phyloP scores from a whole-genome alignment of 148 eudicot species.

The Heliosperma pusillum region DNA sequence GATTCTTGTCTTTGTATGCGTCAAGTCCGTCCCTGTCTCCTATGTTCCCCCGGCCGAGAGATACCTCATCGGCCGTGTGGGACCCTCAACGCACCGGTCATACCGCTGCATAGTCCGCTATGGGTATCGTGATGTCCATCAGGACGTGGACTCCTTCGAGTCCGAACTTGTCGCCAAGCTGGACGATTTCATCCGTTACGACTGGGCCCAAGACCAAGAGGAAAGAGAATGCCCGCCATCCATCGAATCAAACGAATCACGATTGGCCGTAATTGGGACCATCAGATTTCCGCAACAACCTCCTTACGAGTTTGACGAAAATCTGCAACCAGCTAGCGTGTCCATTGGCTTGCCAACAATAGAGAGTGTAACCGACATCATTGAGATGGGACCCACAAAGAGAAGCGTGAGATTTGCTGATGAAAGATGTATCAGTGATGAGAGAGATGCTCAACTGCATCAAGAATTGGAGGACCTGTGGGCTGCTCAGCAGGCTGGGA shows the following conservation, averaged over 20 bases:
- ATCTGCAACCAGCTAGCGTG: constrained; percentile 57
- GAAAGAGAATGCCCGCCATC: constrained; percentile 15
- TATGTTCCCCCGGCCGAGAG: constrained; percentile 68
- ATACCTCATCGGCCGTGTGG: constrained; percentile 82
- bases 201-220: constrained; percentile 45
- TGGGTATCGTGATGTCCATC: constrained; percentile 92
- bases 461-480: constrained; percentile 66
- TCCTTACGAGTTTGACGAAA: constrained; percentile 52
- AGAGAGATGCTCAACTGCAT: constrained; percentile 32
- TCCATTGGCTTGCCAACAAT: constrained; percentile 54
- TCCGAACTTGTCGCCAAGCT: constrained; percentile 60
- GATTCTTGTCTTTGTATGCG: constrained; percentile 72
- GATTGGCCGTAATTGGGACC: constrained; percentile 59
- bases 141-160: constrained; percentile 82
- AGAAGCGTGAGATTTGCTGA: constrained; percentile 56
- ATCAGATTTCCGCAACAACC: constrained; percentile 34
- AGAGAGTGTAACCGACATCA: constrained; percentile 45
- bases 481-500: constrained; percentile 70
- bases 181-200: constrained; percentile 65
- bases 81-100: constrained; percentile 68
- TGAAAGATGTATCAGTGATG: constrained; percentile 35
- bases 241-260: constrained; percentile 38
- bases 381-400: constrained; percentile 35
- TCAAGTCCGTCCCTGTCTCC: constrained; percentile 87
- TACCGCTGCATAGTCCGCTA: constrained; percentile 85